Evolutionary conservation across 441 rosid species (phyloP), one percentile per base, ranked within the genome.

Genomic region (Mallotus repandus): DNA sequence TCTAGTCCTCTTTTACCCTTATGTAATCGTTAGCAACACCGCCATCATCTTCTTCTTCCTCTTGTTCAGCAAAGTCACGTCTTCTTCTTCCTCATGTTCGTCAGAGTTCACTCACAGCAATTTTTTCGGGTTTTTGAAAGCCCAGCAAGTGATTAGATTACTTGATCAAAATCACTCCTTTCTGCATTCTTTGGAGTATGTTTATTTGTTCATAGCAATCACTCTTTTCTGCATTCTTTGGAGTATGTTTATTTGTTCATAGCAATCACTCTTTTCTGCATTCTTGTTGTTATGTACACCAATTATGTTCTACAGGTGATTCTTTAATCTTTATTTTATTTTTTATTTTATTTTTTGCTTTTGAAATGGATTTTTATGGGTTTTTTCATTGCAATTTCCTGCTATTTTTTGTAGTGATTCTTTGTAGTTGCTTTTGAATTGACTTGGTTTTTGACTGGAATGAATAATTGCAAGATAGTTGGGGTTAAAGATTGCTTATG

Each of bases 261-360:
- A 13, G 99, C 98, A 71, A 79, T 93, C 79, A 89, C 93, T 68
- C 86, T 88, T 79, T 96, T 96, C 74, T 87, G 88, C 71, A 88
- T 93, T 72, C 99, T 96, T 59, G 97, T 96, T 72, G 94, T 92
- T 70, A 91, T 93, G 99, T 98, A 96, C 86, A 98, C 98, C 84
- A 96, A 96, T 85, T 96, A 89, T 75, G 98, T 96, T 65, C 99
- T 91, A 64, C 97, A 91, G 94, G 99, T 95, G 66, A 16, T 10
- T 16, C 11, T 54, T n/a, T 63, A 38, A n/a, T 68, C n/a, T 48
- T 43, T 14, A 15, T 25, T 25, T 25, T 25, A 25, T 25, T 25
- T 25, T 18, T 5, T 25, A 25, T 25, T 25, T 25, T 25, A 25
- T 13, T 46, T 55, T 13, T 41, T 25, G 6, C n/a, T n/a, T 25